These are phyloP conservation scores for Penicillium verrucosum DNA, from an alignment of 2,329 filamentous ascomycete species.

Conservation along the genomic window DNA sequence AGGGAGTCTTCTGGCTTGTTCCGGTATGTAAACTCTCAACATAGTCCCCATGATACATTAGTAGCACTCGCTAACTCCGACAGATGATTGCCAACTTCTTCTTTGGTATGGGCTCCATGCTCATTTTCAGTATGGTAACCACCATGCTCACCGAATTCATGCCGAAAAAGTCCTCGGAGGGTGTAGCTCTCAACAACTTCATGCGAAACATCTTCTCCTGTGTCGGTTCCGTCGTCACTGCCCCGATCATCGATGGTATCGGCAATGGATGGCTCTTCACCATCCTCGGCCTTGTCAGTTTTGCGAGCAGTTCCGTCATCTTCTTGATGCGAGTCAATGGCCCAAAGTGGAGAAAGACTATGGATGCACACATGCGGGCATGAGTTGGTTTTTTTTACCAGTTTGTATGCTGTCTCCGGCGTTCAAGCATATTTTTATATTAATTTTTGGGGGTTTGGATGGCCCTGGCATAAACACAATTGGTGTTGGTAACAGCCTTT, in stretches of 20 bases:
- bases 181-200: constrained; percentile 79
- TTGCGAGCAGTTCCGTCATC: constrained; percentile 59
- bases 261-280: constrained; percentile 77
- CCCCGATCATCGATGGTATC: constrained; percentile 67
- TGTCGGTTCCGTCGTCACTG: constrained; percentile 65
- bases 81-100: constrained; percentile 64
- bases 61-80: constrained; percentile 2
- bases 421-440: neutral
- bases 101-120: constrained; percentile 75
- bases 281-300: constrained; percentile 53
- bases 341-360: constrained; percentile 59
- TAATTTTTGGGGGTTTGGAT: neutral
- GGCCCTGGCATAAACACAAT: neutral
- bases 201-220: constrained; percentile 75
- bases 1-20: constrained; percentile 62
- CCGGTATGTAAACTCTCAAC: constrained; percentile 37
- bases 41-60: neutral
- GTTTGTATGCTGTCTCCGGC: neutral
- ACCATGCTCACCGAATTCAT: constrained; percentile 87
- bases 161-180: constrained; percentile 65
- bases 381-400: constrained; percentile 6
- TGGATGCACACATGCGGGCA: constrained; percentile 48
- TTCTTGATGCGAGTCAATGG: constrained; percentile 61
- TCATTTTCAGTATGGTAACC: constrained; percentile 69
- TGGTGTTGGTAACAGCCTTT: neutral